Percentiles rank a stretch among this genome's conserved stretches.
Evolutionary conservation across 306 rosid genomes (phyloP).

Genomic region (Quercus gilva): DNA sequence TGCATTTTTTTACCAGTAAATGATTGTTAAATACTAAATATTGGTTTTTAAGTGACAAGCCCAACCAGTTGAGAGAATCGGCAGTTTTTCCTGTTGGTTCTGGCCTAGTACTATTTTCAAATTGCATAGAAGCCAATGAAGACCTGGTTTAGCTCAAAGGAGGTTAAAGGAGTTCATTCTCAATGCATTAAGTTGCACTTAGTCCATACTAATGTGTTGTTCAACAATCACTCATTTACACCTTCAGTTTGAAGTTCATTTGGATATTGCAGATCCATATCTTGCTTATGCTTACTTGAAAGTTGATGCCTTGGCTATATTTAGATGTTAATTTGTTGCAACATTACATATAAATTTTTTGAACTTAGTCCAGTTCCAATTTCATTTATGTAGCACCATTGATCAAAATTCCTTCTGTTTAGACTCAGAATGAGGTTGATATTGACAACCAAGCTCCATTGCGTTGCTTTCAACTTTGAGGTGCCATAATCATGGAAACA

Average conservation of each 20-base stretch:
- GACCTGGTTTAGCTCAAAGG: not conserved
- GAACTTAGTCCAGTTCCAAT: not conserved
- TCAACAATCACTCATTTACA: not conserved
- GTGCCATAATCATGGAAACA: not conserved
- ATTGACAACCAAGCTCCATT: not conserved
- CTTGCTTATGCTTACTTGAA: not conserved
- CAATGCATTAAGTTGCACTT: not conserved
- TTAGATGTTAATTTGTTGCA: not conserved
- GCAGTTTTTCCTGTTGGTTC: too few species aligned
- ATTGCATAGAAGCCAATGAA: not conserved
- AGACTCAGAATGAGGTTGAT: not conserved
- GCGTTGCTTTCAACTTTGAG: not conserved
- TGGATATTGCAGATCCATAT: not conserved
- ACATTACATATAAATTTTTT: not conserved
- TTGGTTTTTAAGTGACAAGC: too few species aligned
- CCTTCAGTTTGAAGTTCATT: too few species aligned
- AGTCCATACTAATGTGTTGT: not conserved
- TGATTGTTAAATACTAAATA: too few species aligned
- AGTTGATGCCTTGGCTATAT: not conserved
- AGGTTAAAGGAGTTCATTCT: not conserved
- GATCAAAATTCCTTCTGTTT: not conserved
- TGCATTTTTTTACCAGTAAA: too few species aligned
- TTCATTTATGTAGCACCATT: not conserved
- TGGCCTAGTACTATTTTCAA: too few species aligned
- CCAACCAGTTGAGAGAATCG: too few species aligned